These are phyloP conservation scores for Camelina hispida DNA, from an alignment of 345 rosid genomes.

Conservation along the genomic window DNA sequence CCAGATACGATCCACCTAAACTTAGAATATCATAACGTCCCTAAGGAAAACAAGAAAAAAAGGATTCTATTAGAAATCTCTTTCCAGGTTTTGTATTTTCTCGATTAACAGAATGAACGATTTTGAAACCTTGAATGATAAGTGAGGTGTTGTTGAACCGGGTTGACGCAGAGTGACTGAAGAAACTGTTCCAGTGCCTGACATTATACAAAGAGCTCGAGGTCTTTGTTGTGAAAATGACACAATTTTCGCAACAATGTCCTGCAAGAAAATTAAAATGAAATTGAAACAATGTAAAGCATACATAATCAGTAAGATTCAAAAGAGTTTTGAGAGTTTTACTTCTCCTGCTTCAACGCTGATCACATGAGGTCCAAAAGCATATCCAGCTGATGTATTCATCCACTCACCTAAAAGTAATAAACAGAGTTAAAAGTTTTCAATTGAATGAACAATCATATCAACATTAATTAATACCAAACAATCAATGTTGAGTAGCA, in stretches of 20 bases:
- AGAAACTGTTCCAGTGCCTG: conserved; percentile 90
- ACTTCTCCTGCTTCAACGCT: conserved; percentile 86
- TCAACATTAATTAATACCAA: neutral
- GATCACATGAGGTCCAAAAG: conserved; percentile 95
- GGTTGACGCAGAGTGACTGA: conserved; percentile 87
- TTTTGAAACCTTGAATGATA: conserved; percentile 74
- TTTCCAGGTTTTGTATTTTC: neutral
- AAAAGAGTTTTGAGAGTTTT: conserved; percentile 17
- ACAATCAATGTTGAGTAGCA: neutral
- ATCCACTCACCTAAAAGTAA: conserved; percentile 93
- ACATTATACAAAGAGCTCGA: conserved; percentile 87
- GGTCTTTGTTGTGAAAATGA: conserved; percentile 90
- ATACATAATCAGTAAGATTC: conserved; percentile 12
- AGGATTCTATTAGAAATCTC: neutral
- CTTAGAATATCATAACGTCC: conserved; percentile 92
- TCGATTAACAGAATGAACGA: conserved; percentile 10
- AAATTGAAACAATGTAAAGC: conserved; percentile 10
- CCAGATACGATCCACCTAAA: conserved; percentile 90
- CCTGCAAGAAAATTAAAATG: conserved; percentile 51
- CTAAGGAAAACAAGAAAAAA: conserved; percentile 49
- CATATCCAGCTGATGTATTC: conserved; percentile 92
- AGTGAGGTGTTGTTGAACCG: conserved; percentile 57
- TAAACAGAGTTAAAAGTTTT: conserved; percentile 15
- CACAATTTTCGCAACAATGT: conserved; percentile 77
- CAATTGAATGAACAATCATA: neutral